A percentile compares a stretch with the other conserved stretches of the same genome.
Evolutionary conservation across 2,329 filamentous ascomycete genomes (phyloP).

Genomic region (Scedosporium boydii): DNA sequence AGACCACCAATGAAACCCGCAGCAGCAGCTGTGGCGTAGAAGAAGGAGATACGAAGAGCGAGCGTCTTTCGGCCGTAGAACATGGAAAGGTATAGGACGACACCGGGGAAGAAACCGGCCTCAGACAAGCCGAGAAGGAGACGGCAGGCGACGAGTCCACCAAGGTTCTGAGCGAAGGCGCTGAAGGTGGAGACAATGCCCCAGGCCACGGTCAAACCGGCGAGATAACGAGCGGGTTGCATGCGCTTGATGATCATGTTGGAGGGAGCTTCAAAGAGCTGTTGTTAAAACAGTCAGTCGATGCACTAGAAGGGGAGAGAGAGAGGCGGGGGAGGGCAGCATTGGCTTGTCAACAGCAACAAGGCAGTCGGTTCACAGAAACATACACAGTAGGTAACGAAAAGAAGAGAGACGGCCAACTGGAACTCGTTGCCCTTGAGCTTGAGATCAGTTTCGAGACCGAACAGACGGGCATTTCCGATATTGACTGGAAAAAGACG

Average conservation of each 20-base stretch:
- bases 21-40: slow-evolving; percentile 50
- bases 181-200: slow-evolving; percentile 36
- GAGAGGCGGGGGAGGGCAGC: not conserved
- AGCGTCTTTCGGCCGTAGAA: slow-evolving; percentile 50
- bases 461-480: slow-evolving; percentile 55
- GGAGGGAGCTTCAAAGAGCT: slow-evolving; percentile 30
- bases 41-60: slow-evolving; percentile 51
- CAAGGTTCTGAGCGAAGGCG: slow-evolving; percentile 37
- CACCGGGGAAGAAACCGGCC: slow-evolving; percentile 42
- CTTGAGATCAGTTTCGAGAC: slow-evolving; percentile 48
- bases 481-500: slow-evolving; percentile 50
- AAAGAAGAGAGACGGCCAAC: slow-evolving; percentile 35
- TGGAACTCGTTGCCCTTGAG: slow-evolving; percentile 49
- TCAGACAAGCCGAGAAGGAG: slow-evolving; percentile 39
- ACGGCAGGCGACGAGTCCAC: slow-evolving; percentile 36
- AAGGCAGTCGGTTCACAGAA: not conserved
- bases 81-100: slow-evolving; percentile 29
- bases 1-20: slow-evolving; percentile 57
- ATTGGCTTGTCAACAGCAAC: not conserved
- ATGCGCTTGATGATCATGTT: slow-evolving; percentile 27
- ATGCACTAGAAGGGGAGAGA: not conserved
- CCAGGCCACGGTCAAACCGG: slow-evolving; percentile 36
- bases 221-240: slow-evolving; percentile 36
- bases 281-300: not conserved
- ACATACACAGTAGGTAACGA: slow-evolving; percentile 31